Base-by-base conservation (phyloP, 2,329 filamentous ascomycete species). In the Hansfordia pulvinata region DNA sequence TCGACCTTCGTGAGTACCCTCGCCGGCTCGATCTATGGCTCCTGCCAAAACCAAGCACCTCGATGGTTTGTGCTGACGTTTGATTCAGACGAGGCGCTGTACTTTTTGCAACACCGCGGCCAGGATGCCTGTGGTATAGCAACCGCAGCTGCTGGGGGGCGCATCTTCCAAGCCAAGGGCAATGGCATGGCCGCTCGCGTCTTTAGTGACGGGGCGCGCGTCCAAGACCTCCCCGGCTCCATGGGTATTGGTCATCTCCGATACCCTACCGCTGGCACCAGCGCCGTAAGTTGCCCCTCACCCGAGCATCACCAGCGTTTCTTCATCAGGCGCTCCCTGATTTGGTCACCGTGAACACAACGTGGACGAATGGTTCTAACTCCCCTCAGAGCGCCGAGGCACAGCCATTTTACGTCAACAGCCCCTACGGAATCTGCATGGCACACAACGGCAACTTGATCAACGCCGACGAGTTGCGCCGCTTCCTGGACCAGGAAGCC, bases 321-420 rank as follows among this genome's bases (percentile, higher is more conserved):
- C n/a, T n/a, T n/a, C n/a, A n/a, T n/a, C n/a, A n/a, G n/a, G n/a
- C n/a, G n/a, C n/a, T n/a, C n/a, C n/a, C n/a, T n/a, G n/a, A n/a
- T n/a, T n/a, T n/a, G n/a, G n/a, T n/a, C n/a, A n/a, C n/a, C n/a
- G n/a, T n/a, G n/a, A n/a, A 15, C 6, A 23, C 5, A 24, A 17
- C 8, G 11, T 23, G 20, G 14, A 7, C 16, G 15, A 25, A 11
- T 32, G 18, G 12, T 19, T 5, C 12, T 26, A 26, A 17, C 27
- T 21, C 3, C 13, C 3, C 31, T n/a, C n/a, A n/a, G n/a, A 88
- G 83, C 44, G 76, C 83, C 6, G 84, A 93, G 54, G 82, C 83
- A 8, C 85, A 93, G 53, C 86, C 86, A 1, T 93, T 94, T 53
- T 93, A 90, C 47, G 83, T 90, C 42, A 93, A 93, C 58, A 70